A percentile compares a stretch with the other conserved stretches of the same genome.
phyloP scores from a whole-genome alignment of 441 rosid species.

The Aleurites moluccanus region DNA sequence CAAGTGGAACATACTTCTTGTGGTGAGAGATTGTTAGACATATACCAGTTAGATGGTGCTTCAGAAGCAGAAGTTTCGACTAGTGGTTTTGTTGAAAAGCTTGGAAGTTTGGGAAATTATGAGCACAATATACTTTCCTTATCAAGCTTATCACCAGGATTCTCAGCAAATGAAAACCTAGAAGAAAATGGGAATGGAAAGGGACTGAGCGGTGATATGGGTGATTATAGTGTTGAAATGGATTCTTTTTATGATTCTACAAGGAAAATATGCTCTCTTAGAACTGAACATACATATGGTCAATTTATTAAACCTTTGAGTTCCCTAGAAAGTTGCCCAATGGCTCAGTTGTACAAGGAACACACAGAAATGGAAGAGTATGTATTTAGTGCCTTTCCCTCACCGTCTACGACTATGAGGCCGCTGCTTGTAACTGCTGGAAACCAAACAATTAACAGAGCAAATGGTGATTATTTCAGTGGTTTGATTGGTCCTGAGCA shows the following conservation, averaged over 20 bases:
- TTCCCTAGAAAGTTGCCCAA: constrained; percentile 48
- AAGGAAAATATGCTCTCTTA: constrained; percentile 42
- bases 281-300: constrained; percentile 30
- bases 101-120: constrained; percentile 25
- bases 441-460: constrained; percentile 46
- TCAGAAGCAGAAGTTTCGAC: constrained; percentile 40
- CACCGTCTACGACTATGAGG: constrained; percentile 39
- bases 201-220: constrained; percentile 19
- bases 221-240: constrained; percentile 17
- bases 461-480: constrained; percentile 27
- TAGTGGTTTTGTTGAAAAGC: constrained; percentile 28
- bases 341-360: constrained; percentile 52
- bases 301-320: constrained; percentile 45
- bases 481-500: constrained; percentile 18
- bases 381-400: constrained; percentile 40
- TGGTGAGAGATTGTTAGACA: constrained; percentile 23
- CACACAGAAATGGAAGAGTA: constrained; percentile 47
- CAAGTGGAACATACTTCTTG: constrained; percentile 31
- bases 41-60: constrained; percentile 16
- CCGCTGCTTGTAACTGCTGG: constrained; percentile 69
- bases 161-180: constrained; percentile 21
- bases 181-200: constrained; percentile 21
- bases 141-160: constrained; percentile 29
- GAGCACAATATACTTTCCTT: constrained; percentile 27
- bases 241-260: constrained; percentile 27